These are phyloP conservation scores for Fusarium falciforme DNA, from an alignment of 2,329 filamentous ascomycete species.

Conservation along the genomic window DNA sequence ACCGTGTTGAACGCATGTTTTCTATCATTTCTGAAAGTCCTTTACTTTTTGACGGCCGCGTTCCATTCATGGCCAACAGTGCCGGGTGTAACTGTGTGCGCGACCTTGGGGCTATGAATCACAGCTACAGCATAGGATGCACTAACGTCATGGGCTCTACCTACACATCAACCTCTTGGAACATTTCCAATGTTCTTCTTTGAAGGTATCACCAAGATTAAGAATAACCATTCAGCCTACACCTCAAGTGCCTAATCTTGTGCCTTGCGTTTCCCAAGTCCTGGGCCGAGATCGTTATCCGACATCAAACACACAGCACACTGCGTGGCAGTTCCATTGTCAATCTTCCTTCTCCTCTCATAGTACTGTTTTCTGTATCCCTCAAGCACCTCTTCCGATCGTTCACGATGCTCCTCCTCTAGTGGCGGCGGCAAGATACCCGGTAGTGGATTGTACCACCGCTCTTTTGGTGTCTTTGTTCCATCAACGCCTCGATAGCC, in stretches of 20 bases:
- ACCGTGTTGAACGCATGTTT: background rate
- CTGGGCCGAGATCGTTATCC: background rate
- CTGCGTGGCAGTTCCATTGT: background rate
- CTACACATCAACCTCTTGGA: no score
- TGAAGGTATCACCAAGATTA: no score
- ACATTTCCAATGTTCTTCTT: no score
- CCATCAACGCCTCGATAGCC: constrained; percentile 28
- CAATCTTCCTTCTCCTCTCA: background rate
- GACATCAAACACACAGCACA: constrained; percentile 2
- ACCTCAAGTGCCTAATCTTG: background rate
- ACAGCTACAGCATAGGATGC: no score
- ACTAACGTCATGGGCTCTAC: no score
- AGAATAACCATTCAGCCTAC: background rate
- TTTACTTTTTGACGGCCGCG: background rate
- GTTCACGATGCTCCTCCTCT: background rate
- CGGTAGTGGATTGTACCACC: constrained; percentile 1
- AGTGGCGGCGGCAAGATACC: background rate
- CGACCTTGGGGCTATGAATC: background rate
- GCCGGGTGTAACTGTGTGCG: background rate
- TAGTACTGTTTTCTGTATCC: background rate
- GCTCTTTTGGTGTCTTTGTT: constrained; percentile 45
- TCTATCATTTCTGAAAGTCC: background rate
- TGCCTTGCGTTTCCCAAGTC: background rate
- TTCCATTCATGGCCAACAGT: background rate
- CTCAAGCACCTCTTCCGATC: background rate